Percentiles rank a stretch among this genome's conserved stretches.
These are phyloP conservation scores for Angomonas ambiguus DNA, from an alignment of 208 protist genomes.

Conservation along the genomic window DNA sequence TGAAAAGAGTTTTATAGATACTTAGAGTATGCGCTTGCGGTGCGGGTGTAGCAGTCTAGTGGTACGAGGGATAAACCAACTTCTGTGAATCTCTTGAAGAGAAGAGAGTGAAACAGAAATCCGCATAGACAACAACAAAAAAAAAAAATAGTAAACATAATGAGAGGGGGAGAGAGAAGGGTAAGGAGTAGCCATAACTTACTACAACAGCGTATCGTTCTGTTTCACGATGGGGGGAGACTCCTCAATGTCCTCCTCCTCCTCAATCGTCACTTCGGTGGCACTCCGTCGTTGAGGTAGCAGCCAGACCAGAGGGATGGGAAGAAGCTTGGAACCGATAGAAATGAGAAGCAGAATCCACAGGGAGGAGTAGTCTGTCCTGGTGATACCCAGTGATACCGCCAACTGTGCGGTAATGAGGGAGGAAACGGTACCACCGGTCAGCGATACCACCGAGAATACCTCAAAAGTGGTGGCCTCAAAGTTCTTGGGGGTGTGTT, in stretches of 20 bases:
- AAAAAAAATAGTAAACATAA: not conserved
- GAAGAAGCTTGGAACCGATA: slow-evolving; percentile 30
- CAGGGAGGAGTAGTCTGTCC: slow-evolving; percentile 20
- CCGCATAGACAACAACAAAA: not conserved
- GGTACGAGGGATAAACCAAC: too few relatives aligned
- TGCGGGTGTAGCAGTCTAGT: too few relatives aligned
- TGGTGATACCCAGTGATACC: slow-evolving; percentile 19
- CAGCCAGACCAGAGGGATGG: slow-evolving; percentile 39
- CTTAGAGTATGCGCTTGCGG: too few relatives aligned
- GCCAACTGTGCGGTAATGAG: slow-evolving; percentile 32
- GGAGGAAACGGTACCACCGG: slow-evolving; percentile 29
- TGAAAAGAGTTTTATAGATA: too few relatives aligned
- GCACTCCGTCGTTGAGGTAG: slow-evolving; percentile 28
- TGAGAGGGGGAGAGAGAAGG: too few relatives aligned
- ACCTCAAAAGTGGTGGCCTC: slow-evolving; percentile 44
- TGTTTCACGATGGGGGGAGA: not conserved
- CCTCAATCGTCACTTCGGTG: not conserved
- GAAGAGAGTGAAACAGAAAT: not conserved
- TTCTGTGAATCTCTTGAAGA: too few relatives aligned
- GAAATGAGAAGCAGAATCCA: slow-evolving; percentile 28
- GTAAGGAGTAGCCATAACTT: too few relatives aligned
- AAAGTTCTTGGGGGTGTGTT: slow-evolving; percentile 45
- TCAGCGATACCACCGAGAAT: slow-evolving; percentile 36
- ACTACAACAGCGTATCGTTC: not conserved
- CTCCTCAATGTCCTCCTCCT: not conserved